phyloP scores from a whole-genome alignment of 495 filamentous ascomycete species.

The Tetracladium marchalianum region DNA sequence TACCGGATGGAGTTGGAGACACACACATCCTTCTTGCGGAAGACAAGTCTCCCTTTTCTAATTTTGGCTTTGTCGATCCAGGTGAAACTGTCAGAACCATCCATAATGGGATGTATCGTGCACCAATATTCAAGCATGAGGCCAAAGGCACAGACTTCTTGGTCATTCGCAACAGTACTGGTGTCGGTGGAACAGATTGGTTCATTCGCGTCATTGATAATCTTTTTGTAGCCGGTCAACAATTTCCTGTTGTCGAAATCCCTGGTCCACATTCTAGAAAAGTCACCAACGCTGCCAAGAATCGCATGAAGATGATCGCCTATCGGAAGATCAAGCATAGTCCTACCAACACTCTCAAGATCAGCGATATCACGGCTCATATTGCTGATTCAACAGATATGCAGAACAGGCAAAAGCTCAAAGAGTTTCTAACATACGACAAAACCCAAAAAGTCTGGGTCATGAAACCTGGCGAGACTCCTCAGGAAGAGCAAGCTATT shows the following conservation, averaged over 20 bases:
- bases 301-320: constrained; percentile 88
- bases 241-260: constrained; percentile 82
- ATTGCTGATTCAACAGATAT: constrained; percentile 86
- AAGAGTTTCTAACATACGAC: constrained; percentile 86
- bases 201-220: constrained; percentile 82
- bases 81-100: constrained; percentile 83
- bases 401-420: constrained; percentile 90
- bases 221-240: constrained; percentile 80
- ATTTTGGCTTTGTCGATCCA: constrained; percentile 85
- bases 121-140: constrained; percentile 83
- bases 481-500: constrained; percentile 69
- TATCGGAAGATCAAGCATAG: constrained; percentile 75
- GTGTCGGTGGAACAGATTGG: constrained; percentile 61
- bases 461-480: constrained; percentile 54
- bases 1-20: constrained; percentile 67
- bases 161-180: constrained; percentile 69
- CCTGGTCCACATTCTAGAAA: constrained; percentile 88
- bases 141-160: constrained; percentile 76
- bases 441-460: constrained; percentile 80
- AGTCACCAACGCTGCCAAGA: constrained; percentile 90
- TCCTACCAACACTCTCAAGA: constrained; percentile 53
- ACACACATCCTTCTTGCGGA: constrained; percentile 76
- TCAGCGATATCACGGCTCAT: constrained; percentile 76
- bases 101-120: constrained; percentile 90
- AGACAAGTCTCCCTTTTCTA: constrained; percentile 89